Base-by-base conservation (phyloP, 2,329 filamentous ascomycete genomes). In the Aspergillus fumigatiaffinis region DNA sequence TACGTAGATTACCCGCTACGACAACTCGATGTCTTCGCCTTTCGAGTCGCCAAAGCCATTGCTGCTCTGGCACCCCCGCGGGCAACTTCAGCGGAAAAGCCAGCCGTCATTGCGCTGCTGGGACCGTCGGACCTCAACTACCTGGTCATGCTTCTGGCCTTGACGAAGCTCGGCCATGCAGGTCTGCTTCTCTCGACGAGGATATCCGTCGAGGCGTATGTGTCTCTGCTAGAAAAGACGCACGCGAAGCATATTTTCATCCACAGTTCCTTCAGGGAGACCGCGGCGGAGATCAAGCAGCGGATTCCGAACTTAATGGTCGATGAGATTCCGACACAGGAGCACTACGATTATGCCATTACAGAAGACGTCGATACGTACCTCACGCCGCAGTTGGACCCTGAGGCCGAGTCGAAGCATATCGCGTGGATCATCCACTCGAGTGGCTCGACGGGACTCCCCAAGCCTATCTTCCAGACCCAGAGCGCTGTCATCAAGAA, bases 401-500 rank as follows among this genome's bases (percentile, higher is more conserved):
- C 63, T 2, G 51, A 53, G 4, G 57, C 57, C 3, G 70, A 70
- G 55, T 68, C 71, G 51, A 68, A 61, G 20, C 69, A 75, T 64
- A 68, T 75, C 55, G 72, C 67, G 2, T 76, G 71, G 73, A 80
- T 78, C 51, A 74, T 82, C n/a, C 79, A 82, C 61, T 80, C 78
- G 2, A 78, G 75, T 20, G 84, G 85, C 7, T 84, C 81, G 0
- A 87, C 86, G 0, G 84, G 85, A 0, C 73, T 87, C 0, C 85
- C 85, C 0, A 87, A 87, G 59, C 84, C 85, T 0, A 86, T 88
- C 49, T 84, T 79, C 57, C 80, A 84, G 51, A 83, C 80, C 0
- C 82, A 88, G 53, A 67, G 70, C 9, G 76, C 79, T 12, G 79
- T 77, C 6, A 68, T 86, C 8, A 74, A 74, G 8, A 83, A 82